Evolutionary conservation across 2,329 filamentous ascomycete species (phyloP), one percentile per base, ranked within the genome.

Genomic region (Trichophyton rubrum): DNA sequence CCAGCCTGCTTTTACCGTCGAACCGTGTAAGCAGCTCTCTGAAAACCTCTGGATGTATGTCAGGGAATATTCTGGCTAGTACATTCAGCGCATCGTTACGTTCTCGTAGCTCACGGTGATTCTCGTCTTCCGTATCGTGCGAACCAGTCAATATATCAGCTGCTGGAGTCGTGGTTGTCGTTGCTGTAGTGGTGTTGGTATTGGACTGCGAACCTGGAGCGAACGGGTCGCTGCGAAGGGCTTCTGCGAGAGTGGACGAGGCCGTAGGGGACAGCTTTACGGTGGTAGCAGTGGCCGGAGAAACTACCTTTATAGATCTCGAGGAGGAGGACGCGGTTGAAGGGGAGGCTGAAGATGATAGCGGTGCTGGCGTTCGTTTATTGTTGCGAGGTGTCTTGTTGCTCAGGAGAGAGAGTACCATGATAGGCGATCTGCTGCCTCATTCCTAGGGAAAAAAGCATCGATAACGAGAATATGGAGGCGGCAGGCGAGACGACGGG

Each of bases 21-120:
- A 79, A 79, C 11, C 73, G 73, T 3, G 72, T 64, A 20, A 79
- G 69, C 30, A 79, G 64, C 65, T 79, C 77, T 5, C 77, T 75
- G 47, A 79, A 76, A 3, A 78, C 76, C 62, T 79, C 77, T 59
- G 75, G 66, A 57, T 73, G 73, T 47, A 78, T 69, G 62, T 78
- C 75, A 0, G 77, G 77, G 53, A 79, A 79, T 11, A 78, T 68
- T 9, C 69, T 68, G 2, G 73, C 72, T 2, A 79, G 69, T 1
- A 71, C 68, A 27, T 70, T 67, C 9, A 79, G 67, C 20, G 74
- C 72, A 8, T 68, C 64, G 63, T 79, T 79, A 33, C 78, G 66
- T 40, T 76, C 74, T 38, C 70, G 66, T 41, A 73, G 70, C 49
- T 75, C 72, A 3, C 66, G 70, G 17, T 65, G 64, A 38, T 71